phyloP scores from a whole-genome alignment of 1,139 yeast species.

The Geotrichum fermentans region DNA sequence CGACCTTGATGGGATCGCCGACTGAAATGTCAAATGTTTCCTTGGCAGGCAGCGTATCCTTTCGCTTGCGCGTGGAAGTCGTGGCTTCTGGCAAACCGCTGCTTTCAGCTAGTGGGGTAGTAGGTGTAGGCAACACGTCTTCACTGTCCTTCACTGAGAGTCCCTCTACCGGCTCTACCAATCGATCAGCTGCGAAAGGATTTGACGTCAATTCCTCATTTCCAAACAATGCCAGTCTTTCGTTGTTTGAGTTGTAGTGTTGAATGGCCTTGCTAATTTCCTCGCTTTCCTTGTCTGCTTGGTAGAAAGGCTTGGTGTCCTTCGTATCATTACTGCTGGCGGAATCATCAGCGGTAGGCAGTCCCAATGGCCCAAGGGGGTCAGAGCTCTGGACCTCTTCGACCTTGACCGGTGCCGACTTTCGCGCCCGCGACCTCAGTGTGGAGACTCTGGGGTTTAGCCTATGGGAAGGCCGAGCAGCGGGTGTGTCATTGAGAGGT shows the following conservation, averaged over 20 bases:
- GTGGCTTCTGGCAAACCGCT: background rate
- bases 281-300: constrained; percentile 8
- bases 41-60: constrained; percentile 1
- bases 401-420: constrained; percentile 10
- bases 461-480: background rate
- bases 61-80: background rate
- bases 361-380: constrained; percentile 20
- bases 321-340: background rate
- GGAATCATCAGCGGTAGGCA: background rate
- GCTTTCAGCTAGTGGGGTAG: background rate
- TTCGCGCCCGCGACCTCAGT: constrained; percentile 13
- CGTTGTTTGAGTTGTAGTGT: constrained; percentile 19
- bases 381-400: constrained; percentile 13
- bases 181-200: background rate
- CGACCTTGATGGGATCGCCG: constrained; percentile 88
- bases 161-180: background rate
- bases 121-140: background rate
- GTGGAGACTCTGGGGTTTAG: constrained; percentile 14
- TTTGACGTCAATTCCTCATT: background rate
- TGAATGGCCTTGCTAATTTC: constrained; percentile 16
- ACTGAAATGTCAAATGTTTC: constrained; percentile 57
- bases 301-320: background rate
- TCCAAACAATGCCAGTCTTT: constrained; percentile 20
- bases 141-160: background rate
- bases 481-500: background rate